A percentile compares a stretch with the other conserved stretches of the same genome.
Evolutionary conservation across 202 grass and related monocot species (phyloP).

Genomic region (Setaria italica): DNA sequence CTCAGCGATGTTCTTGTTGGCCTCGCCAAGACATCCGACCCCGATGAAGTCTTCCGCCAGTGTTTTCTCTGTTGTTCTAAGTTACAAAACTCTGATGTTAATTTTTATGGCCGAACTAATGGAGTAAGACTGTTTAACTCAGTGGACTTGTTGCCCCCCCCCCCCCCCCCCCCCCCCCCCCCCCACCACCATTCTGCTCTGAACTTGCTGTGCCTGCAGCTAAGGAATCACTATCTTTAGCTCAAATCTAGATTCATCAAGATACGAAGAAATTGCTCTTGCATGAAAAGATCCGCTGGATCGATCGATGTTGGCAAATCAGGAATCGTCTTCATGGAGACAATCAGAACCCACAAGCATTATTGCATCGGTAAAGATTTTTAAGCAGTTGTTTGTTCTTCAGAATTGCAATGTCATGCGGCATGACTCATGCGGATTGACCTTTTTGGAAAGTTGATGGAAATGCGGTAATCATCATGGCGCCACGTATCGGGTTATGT

Average conservation of each 20-base stretch:
- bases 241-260: constrained; percentile 42
- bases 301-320: not conserved
- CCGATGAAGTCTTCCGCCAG: too few relatives aligned
- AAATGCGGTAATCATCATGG: constrained; percentile 10
- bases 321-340: not conserved
- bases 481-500: not conserved
- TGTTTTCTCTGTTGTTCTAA: too few relatives aligned
- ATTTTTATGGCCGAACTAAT: too few relatives aligned
- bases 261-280: constrained; percentile 6
- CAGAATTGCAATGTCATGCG: not conserved
- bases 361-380: not conserved
- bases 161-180: too few relatives aligned
- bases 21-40: too few relatives aligned
- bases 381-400: not conserved
- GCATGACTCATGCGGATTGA: constrained; percentile 15
- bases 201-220: constrained; percentile 44
- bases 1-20: too few relatives aligned
- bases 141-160: too few relatives aligned
- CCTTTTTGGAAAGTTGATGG: not conserved
- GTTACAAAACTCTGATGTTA: too few relatives aligned
- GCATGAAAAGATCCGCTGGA: not conserved
- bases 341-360: not conserved
- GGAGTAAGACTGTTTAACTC: too few relatives aligned
- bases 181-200: not conserved
- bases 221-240: constrained; percentile 11